Percentiles rank a stretch among this genome's conserved stretches.
phyloP scores from a whole-genome alignment of 257 asterid genomes.

The Fraxinus excelsior region DNA sequence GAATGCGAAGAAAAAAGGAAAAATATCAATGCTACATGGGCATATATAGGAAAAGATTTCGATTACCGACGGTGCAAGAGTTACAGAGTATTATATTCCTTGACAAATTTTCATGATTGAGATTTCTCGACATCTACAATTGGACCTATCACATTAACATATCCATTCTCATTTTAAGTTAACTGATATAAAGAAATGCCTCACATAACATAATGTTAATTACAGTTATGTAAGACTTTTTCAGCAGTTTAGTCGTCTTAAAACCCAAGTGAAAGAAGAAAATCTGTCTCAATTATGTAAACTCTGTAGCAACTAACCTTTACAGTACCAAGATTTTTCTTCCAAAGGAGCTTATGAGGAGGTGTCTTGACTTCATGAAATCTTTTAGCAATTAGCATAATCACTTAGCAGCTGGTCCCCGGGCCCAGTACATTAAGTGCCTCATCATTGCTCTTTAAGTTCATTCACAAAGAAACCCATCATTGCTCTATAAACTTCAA shows the following conservation, averaged over 20 bases:
- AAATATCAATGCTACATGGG: background rate
- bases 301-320: conserved; percentile 68
- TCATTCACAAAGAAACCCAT: conserved; percentile 12
- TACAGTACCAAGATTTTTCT: conserved; percentile 92
- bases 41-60: conserved; percentile 1
- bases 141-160: background rate
- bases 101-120: conserved; percentile 12
- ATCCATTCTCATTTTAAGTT: conserved; percentile 15
- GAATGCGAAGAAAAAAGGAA: background rate
- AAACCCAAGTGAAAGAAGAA: conserved; percentile 8
- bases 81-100: too few species aligned
- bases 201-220: conserved; percentile 6
- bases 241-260: background rate
- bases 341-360: conserved; percentile 96
- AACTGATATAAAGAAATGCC: background rate
- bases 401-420: conserved; percentile 74
- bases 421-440: conserved; percentile 59
- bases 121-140: conserved; percentile 10
- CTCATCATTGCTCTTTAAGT: conserved; percentile 52
- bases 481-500: conserved; percentile 22
- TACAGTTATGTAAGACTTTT: conserved; percentile 18
- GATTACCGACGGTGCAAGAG: conserved; percentile 9
- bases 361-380: conserved; percentile 88
- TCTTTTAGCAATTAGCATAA: conserved; percentile 81
- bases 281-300: background rate